A percentile compares a stretch with the other conserved stretches of the same genome.
Conservation (phyloP, 2,329 filamentous ascomycete genomes). For the Xylariaceae sp. region DNA sequence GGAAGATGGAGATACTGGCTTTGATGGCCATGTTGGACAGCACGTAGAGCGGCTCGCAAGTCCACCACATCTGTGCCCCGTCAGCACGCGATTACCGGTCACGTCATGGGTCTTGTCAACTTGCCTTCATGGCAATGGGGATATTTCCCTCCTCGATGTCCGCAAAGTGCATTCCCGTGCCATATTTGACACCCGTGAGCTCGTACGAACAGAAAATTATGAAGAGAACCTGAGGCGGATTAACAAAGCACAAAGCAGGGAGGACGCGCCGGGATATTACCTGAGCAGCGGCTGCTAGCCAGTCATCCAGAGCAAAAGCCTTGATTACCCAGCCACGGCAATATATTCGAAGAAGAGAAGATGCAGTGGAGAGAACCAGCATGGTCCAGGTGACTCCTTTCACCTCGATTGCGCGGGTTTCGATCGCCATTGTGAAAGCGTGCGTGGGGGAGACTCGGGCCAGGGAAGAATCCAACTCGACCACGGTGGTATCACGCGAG, state of each 20-base stretch:
- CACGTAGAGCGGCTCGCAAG: constrained; percentile 35
- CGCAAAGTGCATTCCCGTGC: constrained; percentile 18
- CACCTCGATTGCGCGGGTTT: not conserved
- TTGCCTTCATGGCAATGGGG: constrained; percentile 24
- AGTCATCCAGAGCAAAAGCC: constrained; percentile 26
- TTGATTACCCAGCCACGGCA: constrained; percentile 26
- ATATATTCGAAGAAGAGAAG: constrained; percentile 24
- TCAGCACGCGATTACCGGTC: constrained; percentile 1
- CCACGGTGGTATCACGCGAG: no score
- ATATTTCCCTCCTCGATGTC: constrained; percentile 13
- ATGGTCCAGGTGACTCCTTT: constrained; percentile 21
- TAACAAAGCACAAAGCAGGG: not conserved
- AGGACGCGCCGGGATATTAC: constrained; percentile 14
- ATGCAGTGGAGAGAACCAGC: constrained; percentile 25
- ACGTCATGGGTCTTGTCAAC: not conserved
- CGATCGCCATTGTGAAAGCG: not conserved
- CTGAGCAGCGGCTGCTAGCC: constrained; percentile 25
- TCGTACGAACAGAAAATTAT: constrained; percentile 21
- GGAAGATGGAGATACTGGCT: constrained; percentile 31
- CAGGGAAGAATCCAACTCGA: not conserved
- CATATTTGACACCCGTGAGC: constrained; percentile 20
- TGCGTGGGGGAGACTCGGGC: not conserved
- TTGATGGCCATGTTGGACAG: constrained; percentile 29
- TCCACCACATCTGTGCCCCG: constrained; percentile 27
- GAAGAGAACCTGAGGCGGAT: constrained; percentile 11